phyloP scores from a whole-genome alignment of 257 asterid species.

The Solanum pinnatisectum region DNA sequence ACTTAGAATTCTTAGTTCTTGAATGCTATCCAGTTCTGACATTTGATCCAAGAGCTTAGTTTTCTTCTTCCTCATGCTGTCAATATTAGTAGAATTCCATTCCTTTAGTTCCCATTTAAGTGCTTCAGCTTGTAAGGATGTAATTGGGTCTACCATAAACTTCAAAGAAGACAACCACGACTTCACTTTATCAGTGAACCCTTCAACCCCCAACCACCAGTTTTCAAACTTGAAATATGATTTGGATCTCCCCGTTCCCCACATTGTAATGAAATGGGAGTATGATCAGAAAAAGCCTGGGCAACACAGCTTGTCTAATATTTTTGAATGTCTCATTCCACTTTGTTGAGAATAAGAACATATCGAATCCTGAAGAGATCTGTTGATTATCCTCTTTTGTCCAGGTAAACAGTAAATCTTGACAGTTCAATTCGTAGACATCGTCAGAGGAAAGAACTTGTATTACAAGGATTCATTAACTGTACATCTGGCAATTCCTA shows the following conservation, averaged over 20 bases:
- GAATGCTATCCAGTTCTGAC: neutral
- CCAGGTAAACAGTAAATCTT: neutral
- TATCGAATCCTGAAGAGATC: neutral
- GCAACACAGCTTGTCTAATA: neutral
- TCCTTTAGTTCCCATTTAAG: neutral
- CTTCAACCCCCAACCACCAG: neutral
- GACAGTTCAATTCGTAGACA: neutral
- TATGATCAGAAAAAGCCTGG: neutral
- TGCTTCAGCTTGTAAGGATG: neutral
- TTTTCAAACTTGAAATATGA: neutral
- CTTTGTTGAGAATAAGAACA: neutral
- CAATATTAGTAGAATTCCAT: neutral
- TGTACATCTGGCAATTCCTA: neutral
- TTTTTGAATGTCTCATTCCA: neutral
- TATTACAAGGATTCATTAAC: too few relatives aligned
- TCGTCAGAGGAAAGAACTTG: too few relatives aligned
- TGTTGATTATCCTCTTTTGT: neutral
- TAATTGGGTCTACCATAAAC: neutral
- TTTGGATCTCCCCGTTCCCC: neutral
- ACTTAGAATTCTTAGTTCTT: neutral
- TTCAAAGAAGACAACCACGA: neutral
- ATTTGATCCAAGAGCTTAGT: neutral
- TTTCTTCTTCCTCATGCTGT: neutral
- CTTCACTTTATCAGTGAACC: neutral
- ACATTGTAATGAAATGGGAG: neutral